Percentiles rank a stretch among this genome's conserved stretches.
These are phyloP conservation scores for Podaxis sp. DNA, from an alignment of 768 basidiomycete genomes.

Conservation along the genomic window DNA sequence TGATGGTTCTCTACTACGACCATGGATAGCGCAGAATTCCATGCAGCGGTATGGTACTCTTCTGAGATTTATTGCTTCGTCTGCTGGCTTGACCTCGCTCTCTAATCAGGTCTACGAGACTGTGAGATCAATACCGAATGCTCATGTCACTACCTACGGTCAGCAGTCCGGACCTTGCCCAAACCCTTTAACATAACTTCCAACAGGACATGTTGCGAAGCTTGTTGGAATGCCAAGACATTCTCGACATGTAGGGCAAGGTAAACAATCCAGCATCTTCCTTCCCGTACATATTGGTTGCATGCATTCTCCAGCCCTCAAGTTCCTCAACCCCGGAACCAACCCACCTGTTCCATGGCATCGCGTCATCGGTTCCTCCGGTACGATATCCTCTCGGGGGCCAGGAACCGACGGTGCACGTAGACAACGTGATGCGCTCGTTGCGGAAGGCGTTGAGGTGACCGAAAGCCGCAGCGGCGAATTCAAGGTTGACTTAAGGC, in stretches of 20 bases:
- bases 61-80: background rate
- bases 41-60: slow-evolving; percentile 28
- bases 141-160: slow-evolving; percentile 79
- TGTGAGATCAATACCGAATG: slow-evolving; percentile 66
- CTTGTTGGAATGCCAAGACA: slow-evolving; percentile 77
- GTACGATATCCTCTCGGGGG: slow-evolving; percentile 77
- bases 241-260: slow-evolving; percentile 82
- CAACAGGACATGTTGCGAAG: slow-evolving; percentile 73
- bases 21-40: slow-evolving; percentile 37
- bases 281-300: background rate
- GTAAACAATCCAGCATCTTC: slow-evolving; percentile 31
- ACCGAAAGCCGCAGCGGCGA: slow-evolving; percentile 51
- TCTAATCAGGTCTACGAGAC: slow-evolving; percentile 62
- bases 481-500: slow-evolving; percentile 52
- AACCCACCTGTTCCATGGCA: slow-evolving; percentile 80
- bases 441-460: slow-evolving; percentile 83
- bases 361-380: slow-evolving; percentile 69
- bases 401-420: slow-evolving; percentile 80
- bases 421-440: slow-evolving; percentile 71
- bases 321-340: slow-evolving; percentile 59
- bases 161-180: slow-evolving; percentile 10
- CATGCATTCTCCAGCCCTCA: slow-evolving; percentile 53
- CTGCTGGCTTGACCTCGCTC: background rate
- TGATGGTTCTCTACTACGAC: background rate
- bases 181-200: background rate